Percentiles rank a stretch among this genome's conserved stretches.
Conservation (phyloP, 441 rosid genomes). For the Corymbia calophylla region DNA sequence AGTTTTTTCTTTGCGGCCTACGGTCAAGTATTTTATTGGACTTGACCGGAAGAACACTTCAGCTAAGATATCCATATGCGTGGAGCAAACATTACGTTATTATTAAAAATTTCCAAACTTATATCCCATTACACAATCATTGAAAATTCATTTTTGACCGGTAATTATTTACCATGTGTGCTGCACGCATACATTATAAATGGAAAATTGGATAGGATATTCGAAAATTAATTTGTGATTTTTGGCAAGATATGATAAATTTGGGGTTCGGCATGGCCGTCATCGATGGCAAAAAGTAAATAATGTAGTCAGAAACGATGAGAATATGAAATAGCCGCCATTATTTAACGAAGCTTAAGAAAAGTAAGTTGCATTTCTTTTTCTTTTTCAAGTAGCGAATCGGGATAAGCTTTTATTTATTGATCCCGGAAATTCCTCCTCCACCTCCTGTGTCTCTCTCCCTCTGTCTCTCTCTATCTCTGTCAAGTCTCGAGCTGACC, state of each 20-base stretch:
- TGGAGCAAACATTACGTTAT: neutral
- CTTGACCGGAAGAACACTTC: neutral
- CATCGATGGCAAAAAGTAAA: neutral
- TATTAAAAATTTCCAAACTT: neutral
- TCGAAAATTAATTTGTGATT: neutral
- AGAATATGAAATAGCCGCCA: neutral
- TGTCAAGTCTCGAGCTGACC: neutral
- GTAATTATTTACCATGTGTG: neutral
- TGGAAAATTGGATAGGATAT: too few relatives aligned
- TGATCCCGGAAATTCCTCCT: neutral
- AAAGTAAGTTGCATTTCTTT: neutral
- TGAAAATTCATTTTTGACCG: neutral
- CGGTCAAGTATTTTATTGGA: neutral
- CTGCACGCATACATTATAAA: rapidly evolving
- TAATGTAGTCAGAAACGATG: neutral
- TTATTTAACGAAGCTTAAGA: neutral
- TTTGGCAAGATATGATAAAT: neutral
- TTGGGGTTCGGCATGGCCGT: neutral
- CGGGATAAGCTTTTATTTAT: neutral
- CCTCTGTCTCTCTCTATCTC: neutral
- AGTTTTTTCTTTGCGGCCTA: neutral
- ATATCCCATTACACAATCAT: too few relatives aligned
- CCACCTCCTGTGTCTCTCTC: neutral
- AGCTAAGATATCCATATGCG: neutral
- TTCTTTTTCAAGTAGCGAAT: neutral